Conservation (phyloP, 768 basidiomycete species). For the Hemileccinum impolitum region DNA sequence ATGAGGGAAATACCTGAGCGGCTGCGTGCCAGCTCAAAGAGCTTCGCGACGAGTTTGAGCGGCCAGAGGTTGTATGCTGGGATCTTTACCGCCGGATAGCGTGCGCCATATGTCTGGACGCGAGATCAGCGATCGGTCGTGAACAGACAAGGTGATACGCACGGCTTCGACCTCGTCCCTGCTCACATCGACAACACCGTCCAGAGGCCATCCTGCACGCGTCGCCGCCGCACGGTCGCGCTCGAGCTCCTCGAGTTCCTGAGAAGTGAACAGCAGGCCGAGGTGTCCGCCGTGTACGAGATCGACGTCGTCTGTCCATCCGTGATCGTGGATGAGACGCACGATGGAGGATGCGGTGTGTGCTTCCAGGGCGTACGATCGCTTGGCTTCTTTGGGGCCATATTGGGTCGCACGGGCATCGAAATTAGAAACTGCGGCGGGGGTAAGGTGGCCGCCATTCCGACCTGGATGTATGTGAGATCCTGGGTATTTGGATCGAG, state of each 20-base stretch:
- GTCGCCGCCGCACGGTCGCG: slow-evolving; percentile 53
- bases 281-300: slow-evolving; percentile 57
- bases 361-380: slow-evolving; percentile 52
- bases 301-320: slow-evolving; percentile 52
- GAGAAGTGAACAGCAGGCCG: slow-evolving; percentile 44
- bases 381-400: slow-evolving; percentile 53
- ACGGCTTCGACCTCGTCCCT: slow-evolving; percentile 49
- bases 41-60: slow-evolving; percentile 70
- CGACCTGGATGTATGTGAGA: slow-evolving; percentile 43
- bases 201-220: slow-evolving; percentile 47
- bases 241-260: slow-evolving; percentile 37
- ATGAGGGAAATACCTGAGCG: slow-evolving; percentile 38
- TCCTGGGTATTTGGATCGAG: neutral
- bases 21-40: slow-evolving; percentile 46
- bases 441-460: slow-evolving; percentile 76
- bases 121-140: neutral
- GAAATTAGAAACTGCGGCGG: slow-evolving; percentile 48
- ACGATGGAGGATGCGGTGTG: slow-evolving; percentile 51
- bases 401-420: slow-evolving; percentile 32
- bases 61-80: slow-evolving; percentile 74
- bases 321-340: slow-evolving; percentile 42
- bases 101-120: slow-evolving; percentile 32
- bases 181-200: slow-evolving; percentile 43
- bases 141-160: slow-evolving; percentile 6
- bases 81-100: slow-evolving; percentile 48